These are phyloP conservation scores for Saururus chinensis DNA, from an alignment of 164 flowering plant species.

Conservation along the genomic window DNA sequence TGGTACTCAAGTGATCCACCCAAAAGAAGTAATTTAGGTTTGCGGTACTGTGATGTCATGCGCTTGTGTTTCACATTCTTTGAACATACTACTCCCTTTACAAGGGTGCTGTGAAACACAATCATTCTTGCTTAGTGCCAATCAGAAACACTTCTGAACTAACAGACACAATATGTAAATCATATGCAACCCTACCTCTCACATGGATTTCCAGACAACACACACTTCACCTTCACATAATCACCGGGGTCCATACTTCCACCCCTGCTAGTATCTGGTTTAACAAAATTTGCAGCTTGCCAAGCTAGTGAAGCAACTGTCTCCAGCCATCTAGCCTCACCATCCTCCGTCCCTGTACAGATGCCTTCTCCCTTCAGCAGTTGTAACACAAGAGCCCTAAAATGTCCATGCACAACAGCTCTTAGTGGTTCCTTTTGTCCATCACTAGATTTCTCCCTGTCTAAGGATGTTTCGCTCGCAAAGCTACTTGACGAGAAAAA, in stretches of 20 bases:
- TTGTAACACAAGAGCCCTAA: slow-evolving; percentile 89
- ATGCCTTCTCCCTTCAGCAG: slow-evolving; percentile 73
- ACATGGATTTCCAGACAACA: slow-evolving; percentile 60
- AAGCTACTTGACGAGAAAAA: slow-evolving; percentile 44
- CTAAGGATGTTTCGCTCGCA: slow-evolving; percentile 25
- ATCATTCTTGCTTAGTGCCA: slow-evolving; percentile 1
- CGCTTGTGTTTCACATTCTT: slow-evolving; percentile 97
- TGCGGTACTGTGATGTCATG: slow-evolving; percentile 90
- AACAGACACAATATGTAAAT: not conserved
- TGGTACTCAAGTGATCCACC: slow-evolving; percentile 96
- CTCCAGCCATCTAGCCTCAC: slow-evolving; percentile 60
- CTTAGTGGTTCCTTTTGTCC: slow-evolving; percentile 51
- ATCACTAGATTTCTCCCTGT: slow-evolving; percentile 42
- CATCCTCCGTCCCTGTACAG: slow-evolving; percentile 21
- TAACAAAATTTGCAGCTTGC: slow-evolving; percentile 93
- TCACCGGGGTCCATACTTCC: slow-evolving; percentile 97
- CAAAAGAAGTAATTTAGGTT: slow-evolving; percentile 70
- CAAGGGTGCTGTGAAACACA: slow-evolving; percentile 46
- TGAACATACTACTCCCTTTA: slow-evolving; percentile 94
- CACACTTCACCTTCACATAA: slow-evolving; percentile 89
- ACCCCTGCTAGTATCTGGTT: slow-evolving; percentile 81
- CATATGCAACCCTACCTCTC: slow-evolving; percentile 47
- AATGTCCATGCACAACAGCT: slow-evolving; percentile 70
- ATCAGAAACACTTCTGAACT: not conserved
- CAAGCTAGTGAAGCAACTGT: slow-evolving; percentile 63